Evolutionary conservation across 2,329 filamentous ascomycete genomes (phyloP).

Genomic region (Apiospora aurea): DNA sequence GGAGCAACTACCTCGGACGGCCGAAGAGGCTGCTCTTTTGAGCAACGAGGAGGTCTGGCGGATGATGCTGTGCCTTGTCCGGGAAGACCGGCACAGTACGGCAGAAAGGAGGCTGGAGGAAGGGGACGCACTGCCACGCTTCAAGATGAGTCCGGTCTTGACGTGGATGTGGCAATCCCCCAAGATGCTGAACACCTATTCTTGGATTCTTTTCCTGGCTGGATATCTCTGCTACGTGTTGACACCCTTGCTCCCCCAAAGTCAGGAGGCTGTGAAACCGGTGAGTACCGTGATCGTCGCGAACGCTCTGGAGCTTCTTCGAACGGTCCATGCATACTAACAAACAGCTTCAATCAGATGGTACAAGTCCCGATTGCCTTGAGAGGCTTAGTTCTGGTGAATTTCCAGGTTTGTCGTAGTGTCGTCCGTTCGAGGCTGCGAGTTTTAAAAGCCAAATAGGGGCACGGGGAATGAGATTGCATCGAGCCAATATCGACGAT

Average conservation of each 20-base stretch:
- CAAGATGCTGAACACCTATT: constrained; percentile 6
- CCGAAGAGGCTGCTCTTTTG: background rate
- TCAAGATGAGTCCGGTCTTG: background rate
- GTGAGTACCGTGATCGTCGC: background rate
- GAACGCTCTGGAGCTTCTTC: background rate
- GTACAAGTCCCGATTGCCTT: background rate
- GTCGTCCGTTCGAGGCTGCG: background rate
- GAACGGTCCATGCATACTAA: background rate
- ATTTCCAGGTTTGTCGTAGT: background rate
- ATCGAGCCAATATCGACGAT: too few relatives aligned
- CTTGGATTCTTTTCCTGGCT: background rate
- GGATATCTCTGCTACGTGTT: background rate
- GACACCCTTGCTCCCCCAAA: background rate
- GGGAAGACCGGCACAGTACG: background rate
- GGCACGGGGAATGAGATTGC: background rate
- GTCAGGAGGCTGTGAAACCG: background rate
- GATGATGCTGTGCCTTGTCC: background rate
- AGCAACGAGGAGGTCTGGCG: background rate
- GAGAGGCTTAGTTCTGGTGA: background rate
- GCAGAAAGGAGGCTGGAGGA: background rate
- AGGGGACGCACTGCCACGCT: background rate
- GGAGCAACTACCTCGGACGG: background rate
- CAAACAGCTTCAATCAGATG: background rate
- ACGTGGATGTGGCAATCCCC: background rate
- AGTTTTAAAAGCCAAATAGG: background rate